Percentiles rank a stretch among this genome's conserved stretches.
These are phyloP conservation scores for Miamiensis avidus DNA, from an alignment of 169 alveolate species.

Conservation along the genomic window DNA sequence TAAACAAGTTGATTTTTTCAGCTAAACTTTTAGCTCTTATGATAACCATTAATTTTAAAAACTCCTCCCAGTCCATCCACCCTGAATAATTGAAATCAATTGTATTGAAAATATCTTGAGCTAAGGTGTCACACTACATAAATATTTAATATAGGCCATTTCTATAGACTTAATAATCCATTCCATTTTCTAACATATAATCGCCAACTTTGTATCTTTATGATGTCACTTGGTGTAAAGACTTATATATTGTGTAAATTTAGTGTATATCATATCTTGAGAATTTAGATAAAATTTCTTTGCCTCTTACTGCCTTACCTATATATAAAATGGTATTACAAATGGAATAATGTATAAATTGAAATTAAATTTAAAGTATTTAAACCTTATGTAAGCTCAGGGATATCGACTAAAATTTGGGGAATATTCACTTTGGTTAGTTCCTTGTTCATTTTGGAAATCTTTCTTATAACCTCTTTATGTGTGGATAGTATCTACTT, in stretches of 20 bases:
- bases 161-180: slow-evolving; percentile 28
- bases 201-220: slow-evolving; percentile 25
- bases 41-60: slow-evolving; percentile 19
- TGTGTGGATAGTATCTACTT: background rate
- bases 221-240: slow-evolving; percentile 28
- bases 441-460: background rate
- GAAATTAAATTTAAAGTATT: too few relatives aligned
- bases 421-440: background rate
- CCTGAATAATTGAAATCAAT: slow-evolving; percentile 33
- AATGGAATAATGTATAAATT: too few relatives aligned
- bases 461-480: background rate
- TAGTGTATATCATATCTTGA: slow-evolving; percentile 18
- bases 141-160: slow-evolving; percentile 36
- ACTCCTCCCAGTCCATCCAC: slow-evolving; percentile 32
- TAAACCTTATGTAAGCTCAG: background rate
- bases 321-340: too few relatives aligned
- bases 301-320: background rate
- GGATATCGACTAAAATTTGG: background rate
- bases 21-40: slow-evolving; percentile 29
- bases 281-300: slow-evolving; percentile 12
- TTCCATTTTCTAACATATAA: slow-evolving; percentile 23
- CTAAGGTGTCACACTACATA: slow-evolving; percentile 25
- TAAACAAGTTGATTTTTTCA: slow-evolving; percentile 32
- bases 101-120: slow-evolving; percentile 21
- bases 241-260: slow-evolving; percentile 22